Conservation (phyloP, 176 grass and related monocot species). For the Saccharum officinarum region DNA sequence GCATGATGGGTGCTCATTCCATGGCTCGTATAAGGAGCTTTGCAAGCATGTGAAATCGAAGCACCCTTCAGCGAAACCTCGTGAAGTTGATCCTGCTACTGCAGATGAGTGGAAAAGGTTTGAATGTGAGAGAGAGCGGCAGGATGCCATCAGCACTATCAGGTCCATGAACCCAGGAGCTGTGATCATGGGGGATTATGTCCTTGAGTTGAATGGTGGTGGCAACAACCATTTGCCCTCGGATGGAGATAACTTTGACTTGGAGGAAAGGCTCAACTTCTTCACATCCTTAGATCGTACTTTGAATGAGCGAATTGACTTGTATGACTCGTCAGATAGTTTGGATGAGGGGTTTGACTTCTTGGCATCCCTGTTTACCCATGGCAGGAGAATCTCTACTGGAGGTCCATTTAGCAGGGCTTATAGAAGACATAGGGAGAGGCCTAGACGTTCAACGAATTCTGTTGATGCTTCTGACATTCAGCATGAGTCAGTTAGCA, state of each 20-base stretch:
- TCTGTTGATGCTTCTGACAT: slow-evolving; percentile 36
- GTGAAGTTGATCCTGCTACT: slow-evolving; percentile 71
- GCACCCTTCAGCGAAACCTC: slow-evolving; percentile 66
- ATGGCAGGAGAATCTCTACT: slow-evolving; percentile 42
- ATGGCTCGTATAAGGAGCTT: slow-evolving; percentile 75
- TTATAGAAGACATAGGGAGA: slow-evolving; percentile 44
- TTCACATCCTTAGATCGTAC: slow-evolving; percentile 54
- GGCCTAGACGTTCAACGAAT: slow-evolving; percentile 29
- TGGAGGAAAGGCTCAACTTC: slow-evolving; percentile 53
- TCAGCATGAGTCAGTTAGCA: slow-evolving; percentile 24
- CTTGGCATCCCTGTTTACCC: slow-evolving; percentile 50
- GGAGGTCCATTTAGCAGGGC: slow-evolving; percentile 37
- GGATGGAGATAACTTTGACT: slow-evolving; percentile 46
- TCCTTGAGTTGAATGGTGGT: slow-evolving; percentile 73
- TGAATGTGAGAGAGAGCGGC: slow-evolving; percentile 70
- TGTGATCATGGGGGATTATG: slow-evolving; percentile 88
- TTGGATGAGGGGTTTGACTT: slow-evolving; percentile 46
- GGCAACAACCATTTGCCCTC: slow-evolving; percentile 20
- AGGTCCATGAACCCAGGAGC: slow-evolving; percentile 71
- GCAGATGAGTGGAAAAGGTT: slow-evolving; percentile 82
- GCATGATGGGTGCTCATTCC: slow-evolving; percentile 76
- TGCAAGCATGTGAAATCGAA: slow-evolving; percentile 68
- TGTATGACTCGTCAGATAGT: slow-evolving; percentile 51
- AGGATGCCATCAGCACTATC: slow-evolving; percentile 90
- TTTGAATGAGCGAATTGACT: slow-evolving; percentile 48